phyloP scores from a whole-genome alignment of 2,329 filamentous ascomycete genomes.

The Scleromitrula shiraiana region DNA sequence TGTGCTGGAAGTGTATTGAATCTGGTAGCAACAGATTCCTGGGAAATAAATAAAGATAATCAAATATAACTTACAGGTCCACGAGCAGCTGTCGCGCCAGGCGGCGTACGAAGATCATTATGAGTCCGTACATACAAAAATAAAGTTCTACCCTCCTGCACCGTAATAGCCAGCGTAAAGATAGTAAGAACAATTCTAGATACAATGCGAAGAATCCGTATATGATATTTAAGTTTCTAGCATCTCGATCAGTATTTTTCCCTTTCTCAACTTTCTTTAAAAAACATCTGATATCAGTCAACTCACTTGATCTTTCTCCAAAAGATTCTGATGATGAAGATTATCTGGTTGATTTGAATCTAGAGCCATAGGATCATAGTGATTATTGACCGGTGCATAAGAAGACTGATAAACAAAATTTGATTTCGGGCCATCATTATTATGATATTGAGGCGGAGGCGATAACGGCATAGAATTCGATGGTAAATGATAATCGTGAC shows the following conservation, averaged over 20 bases:
- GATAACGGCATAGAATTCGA: too few species aligned
- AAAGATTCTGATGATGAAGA: background rate
- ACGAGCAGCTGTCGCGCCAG: background rate
- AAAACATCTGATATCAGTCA: background rate
- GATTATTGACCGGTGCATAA: background rate
- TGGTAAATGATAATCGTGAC: too few species aligned
- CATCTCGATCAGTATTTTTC: background rate
- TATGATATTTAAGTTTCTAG: background rate
- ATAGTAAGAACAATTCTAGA: background rate
- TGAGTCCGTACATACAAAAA: background rate
- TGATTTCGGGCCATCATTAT: background rate
- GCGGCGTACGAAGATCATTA: background rate
- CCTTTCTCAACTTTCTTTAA: too few species aligned
- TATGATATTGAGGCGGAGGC: too few species aligned
- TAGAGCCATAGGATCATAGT: background rate
- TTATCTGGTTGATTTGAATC: background rate
- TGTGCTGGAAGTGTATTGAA: too few species aligned
- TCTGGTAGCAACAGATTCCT: too few species aligned
- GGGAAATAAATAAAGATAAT: too few species aligned
- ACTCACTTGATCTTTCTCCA: background rate
- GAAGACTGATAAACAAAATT: background rate
- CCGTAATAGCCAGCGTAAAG: background rate
- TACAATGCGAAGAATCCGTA: background rate
- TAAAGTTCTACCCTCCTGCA: background rate
- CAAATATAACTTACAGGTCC: too few species aligned